phyloP scores from a whole-genome alignment of 2,329 filamentous ascomycete genomes.

The Cryphonectria radicalis region DNA sequence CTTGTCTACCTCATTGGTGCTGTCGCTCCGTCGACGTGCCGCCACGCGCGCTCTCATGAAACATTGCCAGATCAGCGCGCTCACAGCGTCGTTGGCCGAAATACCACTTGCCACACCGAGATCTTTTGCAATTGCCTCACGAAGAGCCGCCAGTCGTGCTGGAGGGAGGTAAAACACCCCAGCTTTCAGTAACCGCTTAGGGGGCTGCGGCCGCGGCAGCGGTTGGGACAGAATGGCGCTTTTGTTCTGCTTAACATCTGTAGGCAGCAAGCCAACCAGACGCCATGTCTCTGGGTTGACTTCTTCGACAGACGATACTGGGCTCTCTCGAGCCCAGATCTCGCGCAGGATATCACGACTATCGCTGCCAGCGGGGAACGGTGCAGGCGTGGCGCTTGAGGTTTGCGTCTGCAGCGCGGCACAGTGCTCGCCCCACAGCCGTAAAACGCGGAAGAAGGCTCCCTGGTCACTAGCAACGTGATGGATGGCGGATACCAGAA shows the following conservation, averaged over 20 bases:
- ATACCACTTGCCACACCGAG: neutral
- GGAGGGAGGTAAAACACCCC: conserved; percentile 29
- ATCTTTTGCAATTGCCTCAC: neutral
- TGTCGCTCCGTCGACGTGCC: too few species aligned
- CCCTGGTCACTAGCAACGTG: conserved; percentile 26
- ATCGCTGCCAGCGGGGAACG: conserved; percentile 16
- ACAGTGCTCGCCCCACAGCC: conserved; percentile 29
- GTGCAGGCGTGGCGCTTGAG: neutral
- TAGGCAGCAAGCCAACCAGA: neutral
- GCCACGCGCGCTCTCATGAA: conserved; percentile 18
- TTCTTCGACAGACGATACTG: neutral
- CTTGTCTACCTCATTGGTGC: neutral
- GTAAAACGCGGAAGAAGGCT: conserved; percentile 9
- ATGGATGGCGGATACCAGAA: conserved; percentile 19
- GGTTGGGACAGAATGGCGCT: neutral
- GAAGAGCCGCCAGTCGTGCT: conserved; percentile 13
- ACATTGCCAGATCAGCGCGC: conserved; percentile 30
- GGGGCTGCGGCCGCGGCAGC: neutral
- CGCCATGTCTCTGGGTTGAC: conserved; percentile 13
- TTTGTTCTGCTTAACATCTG: neutral
- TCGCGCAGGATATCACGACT: conserved; percentile 13
- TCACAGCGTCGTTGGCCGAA: conserved; percentile 27
- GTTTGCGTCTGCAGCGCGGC: neutral
- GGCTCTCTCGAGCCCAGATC: conserved; percentile 24
- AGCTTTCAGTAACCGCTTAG: conserved; percentile 8